Conservation (phyloP, 495 filamentous ascomycete genomes). For the Hypoxylon rickii region DNA sequence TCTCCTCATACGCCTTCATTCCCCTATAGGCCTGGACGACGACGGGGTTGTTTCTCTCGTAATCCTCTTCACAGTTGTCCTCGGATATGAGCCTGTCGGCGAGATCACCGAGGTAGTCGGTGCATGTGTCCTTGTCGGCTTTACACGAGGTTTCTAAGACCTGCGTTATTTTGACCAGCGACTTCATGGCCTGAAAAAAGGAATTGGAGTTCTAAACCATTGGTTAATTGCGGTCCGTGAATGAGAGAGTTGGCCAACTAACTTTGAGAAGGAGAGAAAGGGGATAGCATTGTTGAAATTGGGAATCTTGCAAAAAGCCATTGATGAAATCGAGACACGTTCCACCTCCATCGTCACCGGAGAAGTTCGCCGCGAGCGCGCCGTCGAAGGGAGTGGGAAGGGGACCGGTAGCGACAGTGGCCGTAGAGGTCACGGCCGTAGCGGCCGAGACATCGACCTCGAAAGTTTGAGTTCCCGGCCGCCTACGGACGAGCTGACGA, state of each 20-base stretch:
- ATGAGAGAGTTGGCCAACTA: conserved; percentile 18
- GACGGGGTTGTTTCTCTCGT: conserved; percentile 62
- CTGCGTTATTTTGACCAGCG: conserved; percentile 65
- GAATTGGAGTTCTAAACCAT: conserved; percentile 53
- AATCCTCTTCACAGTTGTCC: conserved; percentile 73
- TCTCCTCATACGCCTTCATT: conserved; percentile 70
- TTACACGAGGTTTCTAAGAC: conserved; percentile 74
- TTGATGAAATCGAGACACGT: conserved; percentile 72
- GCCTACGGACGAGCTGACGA: conserved; percentile 26
- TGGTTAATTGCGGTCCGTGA: conserved; percentile 34
- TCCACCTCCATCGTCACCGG: conserved; percentile 37
- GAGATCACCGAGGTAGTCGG: conserved; percentile 59
- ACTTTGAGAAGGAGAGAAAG: conserved; percentile 74
- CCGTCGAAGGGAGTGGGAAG: conserved; percentile 77
- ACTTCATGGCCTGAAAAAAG: conserved; percentile 76
- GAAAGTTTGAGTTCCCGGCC: conserved; percentile 39
- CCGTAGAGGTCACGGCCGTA: conserved; percentile 34
- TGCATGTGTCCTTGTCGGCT: conserved; percentile 63
- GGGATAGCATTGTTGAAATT: conserved; percentile 71
- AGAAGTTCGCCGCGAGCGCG: conserved; percentile 69
- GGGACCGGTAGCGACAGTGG: conserved; percentile 37
- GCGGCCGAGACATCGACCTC: conserved; percentile 42
- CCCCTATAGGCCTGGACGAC: conserved; percentile 75
- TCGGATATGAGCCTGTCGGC: conserved; percentile 61
- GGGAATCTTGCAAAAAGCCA: conserved; percentile 62